phyloP scores from a whole-genome alignment of 78 protist species.

The Chrysochromulina parva region DNA sequence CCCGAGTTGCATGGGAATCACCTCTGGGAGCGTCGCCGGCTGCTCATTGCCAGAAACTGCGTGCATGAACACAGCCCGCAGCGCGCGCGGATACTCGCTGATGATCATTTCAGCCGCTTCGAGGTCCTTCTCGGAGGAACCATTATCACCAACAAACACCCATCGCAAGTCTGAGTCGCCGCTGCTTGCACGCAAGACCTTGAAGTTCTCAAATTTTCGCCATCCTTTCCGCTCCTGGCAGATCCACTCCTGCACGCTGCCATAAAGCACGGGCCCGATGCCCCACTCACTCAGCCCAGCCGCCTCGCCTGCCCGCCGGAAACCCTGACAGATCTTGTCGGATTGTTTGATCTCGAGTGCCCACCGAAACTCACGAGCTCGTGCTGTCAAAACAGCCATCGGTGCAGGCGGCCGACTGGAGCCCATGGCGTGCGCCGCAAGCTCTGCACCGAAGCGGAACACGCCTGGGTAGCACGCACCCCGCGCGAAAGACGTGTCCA shows the following conservation, averaged over 20 bases:
- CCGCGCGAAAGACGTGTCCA: neutral
- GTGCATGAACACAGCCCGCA: slow-evolving; percentile 21
- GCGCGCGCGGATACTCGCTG: neutral
- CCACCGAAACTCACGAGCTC: neutral
- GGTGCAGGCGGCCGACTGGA: neutral
- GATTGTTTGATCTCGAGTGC: neutral
- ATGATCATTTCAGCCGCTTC: neutral
- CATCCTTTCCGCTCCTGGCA: neutral
- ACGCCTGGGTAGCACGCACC: slow-evolving; percentile 23
- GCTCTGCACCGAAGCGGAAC: slow-evolving; percentile 10
- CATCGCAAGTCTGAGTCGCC: neutral
- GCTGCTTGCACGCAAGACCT: neutral
- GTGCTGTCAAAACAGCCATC: slow-evolving; percentile 19
- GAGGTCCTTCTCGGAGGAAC: neutral
- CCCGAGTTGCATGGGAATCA: too few relatives aligned
- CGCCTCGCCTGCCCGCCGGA: neutral
- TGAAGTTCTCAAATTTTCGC: neutral
- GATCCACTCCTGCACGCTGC: slow-evolving; percentile 23
- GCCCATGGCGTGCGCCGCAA: neutral
- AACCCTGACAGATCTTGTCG: neutral
- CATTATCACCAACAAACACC: slow-evolving; percentile 19
- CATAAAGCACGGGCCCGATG: slow-evolving; percentile 25
- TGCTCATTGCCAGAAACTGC: neutral
- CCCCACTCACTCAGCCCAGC: neutral
- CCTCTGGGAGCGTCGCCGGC: neutral